These are phyloP conservation scores for Arbutus unedo DNA, from an alignment of 148 eudicot genomes.

Conservation along the genomic window DNA sequence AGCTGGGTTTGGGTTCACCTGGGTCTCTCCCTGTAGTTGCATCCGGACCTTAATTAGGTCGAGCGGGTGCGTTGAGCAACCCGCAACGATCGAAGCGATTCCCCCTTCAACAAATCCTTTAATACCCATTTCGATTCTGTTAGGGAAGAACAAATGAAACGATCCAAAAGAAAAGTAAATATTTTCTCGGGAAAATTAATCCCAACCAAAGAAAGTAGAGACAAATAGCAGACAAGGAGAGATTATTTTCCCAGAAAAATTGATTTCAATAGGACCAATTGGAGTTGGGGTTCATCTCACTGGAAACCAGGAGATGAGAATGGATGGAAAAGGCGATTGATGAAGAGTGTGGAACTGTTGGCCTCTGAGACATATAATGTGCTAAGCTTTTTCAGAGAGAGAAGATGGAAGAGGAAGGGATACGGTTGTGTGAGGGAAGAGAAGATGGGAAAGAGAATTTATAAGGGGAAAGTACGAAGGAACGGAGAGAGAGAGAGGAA, in stretches of 20 bases:
- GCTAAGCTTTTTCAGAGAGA: background rate
- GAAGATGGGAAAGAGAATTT: background rate
- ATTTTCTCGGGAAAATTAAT: background rate
- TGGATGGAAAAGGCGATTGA: conserved; percentile 43
- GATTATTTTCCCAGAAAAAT: too few relatives aligned
- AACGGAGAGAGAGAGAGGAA: background rate
- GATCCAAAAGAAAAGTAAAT: background rate
- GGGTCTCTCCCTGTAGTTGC: conserved; percentile 53
- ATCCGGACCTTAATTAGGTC: conserved; percentile 60
- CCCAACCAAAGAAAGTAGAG: background rate
- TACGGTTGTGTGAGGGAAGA: background rate
- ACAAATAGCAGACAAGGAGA: too few relatives aligned
- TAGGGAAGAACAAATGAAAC: too few relatives aligned
- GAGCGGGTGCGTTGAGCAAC: conserved; percentile 55
- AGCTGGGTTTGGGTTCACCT: background rate
- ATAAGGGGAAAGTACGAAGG: background rate
- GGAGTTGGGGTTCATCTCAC: conserved; percentile 21
- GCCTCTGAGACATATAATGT: conserved; percentile 70
- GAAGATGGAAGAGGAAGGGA: background rate
- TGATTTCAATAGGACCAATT: conserved; percentile 25
- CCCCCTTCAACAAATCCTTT: conserved; percentile 62
- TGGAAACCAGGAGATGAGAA: conserved; percentile 9
- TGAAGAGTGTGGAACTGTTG: conserved; percentile 41
- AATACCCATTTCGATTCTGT: conserved; percentile 29
- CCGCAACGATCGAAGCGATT: conserved; percentile 51